Conservation (phyloP, 768 basidiomycete genomes). For the Cubamyces lactineus region DNA sequence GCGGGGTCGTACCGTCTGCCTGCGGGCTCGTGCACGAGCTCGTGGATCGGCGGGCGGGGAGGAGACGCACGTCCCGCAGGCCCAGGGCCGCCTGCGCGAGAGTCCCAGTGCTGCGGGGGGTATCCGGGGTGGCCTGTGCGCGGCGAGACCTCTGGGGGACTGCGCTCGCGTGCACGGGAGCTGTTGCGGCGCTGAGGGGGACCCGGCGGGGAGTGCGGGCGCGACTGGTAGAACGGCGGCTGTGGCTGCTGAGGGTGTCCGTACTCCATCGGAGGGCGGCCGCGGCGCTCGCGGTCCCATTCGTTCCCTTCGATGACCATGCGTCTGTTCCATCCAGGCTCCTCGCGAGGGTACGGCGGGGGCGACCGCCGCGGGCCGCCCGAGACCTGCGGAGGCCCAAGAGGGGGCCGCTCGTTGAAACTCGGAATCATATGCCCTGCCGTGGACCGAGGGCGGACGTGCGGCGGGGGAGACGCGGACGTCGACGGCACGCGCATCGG, state of each 20-base stretch:
- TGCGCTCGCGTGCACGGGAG: constrained; percentile 45
- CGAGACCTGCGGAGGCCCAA: constrained; percentile 50
- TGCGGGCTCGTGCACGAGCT: constrained; percentile 42
- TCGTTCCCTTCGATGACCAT: constrained; percentile 47
- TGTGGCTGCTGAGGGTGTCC: constrained; percentile 36
- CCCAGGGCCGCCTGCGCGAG: constrained; percentile 45
- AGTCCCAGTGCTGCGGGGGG: constrained; percentile 57
- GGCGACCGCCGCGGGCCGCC: constrained; percentile 58
- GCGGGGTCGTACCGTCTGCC: constrained; percentile 65
- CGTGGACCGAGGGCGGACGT: constrained; percentile 53
- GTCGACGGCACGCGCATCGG: constrained; percentile 56
- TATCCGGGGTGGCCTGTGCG: constrained; percentile 50
- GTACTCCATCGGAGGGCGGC: constrained; percentile 23
- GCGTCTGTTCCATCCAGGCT: constrained; percentile 64
- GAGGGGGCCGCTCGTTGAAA: constrained; percentile 45
- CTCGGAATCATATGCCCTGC: constrained; percentile 28
- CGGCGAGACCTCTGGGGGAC: constrained; percentile 54
- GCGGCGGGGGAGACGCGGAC: constrained; percentile 62
- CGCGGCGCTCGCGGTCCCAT: constrained; percentile 49
- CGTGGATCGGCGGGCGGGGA: constrained; percentile 19
- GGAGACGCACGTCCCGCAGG: constrained; percentile 28
- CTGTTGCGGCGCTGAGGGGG: constrained; percentile 44
- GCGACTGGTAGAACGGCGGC: constrained; percentile 37
- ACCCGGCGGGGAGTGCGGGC: constrained; percentile 39
- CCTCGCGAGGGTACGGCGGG: constrained; percentile 63